These are phyloP conservation scores for Apiospora aurea DNA, from an alignment of 2,329 filamentous ascomycete genomes.

Conservation along the genomic window DNA sequence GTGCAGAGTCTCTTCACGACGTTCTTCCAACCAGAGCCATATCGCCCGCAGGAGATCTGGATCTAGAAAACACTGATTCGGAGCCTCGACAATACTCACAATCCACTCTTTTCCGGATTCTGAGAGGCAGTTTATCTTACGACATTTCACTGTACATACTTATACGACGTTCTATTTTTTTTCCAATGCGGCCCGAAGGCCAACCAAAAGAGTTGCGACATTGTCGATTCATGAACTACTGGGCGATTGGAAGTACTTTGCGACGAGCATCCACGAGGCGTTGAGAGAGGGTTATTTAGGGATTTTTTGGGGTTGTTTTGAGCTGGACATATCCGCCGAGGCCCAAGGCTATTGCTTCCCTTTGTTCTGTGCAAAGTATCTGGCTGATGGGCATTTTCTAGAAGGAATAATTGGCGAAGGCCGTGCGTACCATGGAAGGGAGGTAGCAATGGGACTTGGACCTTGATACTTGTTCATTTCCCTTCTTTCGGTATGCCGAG, in stretches of 20 bases:
- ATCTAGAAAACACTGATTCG: background rate
- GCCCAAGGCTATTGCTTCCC: background rate
- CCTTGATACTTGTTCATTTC: background rate
- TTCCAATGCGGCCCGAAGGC: background rate
- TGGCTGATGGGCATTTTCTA: background rate
- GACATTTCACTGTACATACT: slow-evolving; percentile 45
- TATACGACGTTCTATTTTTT: slow-evolving; percentile 18
- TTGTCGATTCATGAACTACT: background rate
- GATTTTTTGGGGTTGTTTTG: background rate
- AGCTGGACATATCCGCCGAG: background rate
- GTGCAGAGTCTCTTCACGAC: slow-evolving; percentile 73
- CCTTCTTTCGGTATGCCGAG: background rate
- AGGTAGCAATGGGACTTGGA: slow-evolving; percentile 8
- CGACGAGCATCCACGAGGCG: slow-evolving; percentile 1
- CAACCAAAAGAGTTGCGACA: background rate
- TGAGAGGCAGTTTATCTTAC: slow-evolving; percentile 29
- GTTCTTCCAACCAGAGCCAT: slow-evolving; percentile 50
- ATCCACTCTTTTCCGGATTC: slow-evolving; percentile 12
- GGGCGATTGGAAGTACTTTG: background rate
- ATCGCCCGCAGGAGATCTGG: slow-evolving; percentile 18
- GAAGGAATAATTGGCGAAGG: background rate
- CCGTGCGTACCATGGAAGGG: background rate
- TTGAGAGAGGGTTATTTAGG: slow-evolving; percentile 2
- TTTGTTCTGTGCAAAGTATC: slow-evolving; percentile 1
- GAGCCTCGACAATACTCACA: background rate